Evolutionary conservation across 2,329 filamentous ascomycete species (phyloP).

Genomic region (Pseudocercospora cruenta): DNA sequence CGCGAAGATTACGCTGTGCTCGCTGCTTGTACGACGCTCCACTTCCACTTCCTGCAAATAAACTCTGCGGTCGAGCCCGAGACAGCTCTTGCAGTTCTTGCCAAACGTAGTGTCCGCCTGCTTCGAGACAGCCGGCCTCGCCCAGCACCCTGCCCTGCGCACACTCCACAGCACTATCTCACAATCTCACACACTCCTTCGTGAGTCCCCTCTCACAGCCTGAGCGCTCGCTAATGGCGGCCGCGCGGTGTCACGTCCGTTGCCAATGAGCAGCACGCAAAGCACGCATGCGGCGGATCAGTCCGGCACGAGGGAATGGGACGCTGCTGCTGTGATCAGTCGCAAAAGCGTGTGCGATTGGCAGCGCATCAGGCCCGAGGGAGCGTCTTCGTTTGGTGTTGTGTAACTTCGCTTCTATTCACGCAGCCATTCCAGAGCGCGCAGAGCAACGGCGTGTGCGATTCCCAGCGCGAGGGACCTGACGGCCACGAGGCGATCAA

Average conservation of each 20-base stretch:
- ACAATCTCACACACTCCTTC: background rate
- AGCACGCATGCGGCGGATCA: constrained; percentile 27
- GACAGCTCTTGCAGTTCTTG: constrained; percentile 20
- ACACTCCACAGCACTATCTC: background rate
- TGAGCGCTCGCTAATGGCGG: constrained; percentile 16
- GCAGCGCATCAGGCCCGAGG: constrained; percentile 34
- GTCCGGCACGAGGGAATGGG: constrained; percentile 45
- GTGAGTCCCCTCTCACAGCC: constrained; percentile 14
- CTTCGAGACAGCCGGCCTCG: background rate
- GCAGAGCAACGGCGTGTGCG: constrained; percentile 2
- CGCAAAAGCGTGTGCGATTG: constrained; percentile 32
- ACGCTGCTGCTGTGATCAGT: constrained; percentile 43
- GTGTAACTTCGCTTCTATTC: constrained; percentile 9
- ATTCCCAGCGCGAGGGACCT: constrained; percentile 9
- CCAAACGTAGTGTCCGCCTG: constrained; percentile 1
- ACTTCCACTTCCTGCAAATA: constrained; percentile 15
- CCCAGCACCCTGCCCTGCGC: background rate
- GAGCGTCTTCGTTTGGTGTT: constrained; percentile 15
- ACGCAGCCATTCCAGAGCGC: background rate
- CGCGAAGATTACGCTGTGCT: constrained; percentile 26
- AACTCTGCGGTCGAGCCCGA: constrained; percentile 14
- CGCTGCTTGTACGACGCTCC: constrained; percentile 9
- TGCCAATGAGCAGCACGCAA: constrained; percentile 25
- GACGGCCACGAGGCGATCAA: constrained; percentile 14
- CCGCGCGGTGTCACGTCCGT: constrained; percentile 18